Conservation (phyloP, 441 rosid genomes). For the Syzygium syzygioides region DNA sequence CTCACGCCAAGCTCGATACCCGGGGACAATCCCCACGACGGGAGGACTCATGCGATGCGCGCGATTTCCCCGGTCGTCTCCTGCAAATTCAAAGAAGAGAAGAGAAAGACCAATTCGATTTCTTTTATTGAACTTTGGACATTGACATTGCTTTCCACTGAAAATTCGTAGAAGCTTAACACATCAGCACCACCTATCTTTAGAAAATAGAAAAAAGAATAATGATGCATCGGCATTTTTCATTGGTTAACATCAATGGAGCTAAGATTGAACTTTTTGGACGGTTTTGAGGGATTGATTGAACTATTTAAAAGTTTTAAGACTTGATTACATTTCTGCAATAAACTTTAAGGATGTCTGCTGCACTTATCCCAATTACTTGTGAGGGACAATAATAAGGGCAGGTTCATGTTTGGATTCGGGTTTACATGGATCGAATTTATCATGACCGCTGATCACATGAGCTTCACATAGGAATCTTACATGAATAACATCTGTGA, state of each 20-base stretch:
- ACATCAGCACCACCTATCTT: background rate
- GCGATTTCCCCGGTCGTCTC: too few species aligned
- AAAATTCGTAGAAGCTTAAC: background rate
- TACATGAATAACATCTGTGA: fast-evolving
- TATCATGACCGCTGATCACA: fast-evolving
- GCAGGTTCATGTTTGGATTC: background rate
- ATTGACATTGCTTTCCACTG: background rate
- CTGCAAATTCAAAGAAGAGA: background rate
- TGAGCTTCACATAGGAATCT: fast-evolving
- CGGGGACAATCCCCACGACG: too few species aligned
- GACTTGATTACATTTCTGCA: fast-evolving
- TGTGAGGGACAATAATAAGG: too few species aligned
- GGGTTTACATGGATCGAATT: background rate
- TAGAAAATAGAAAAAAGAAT: background rate
- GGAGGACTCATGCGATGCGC: too few species aligned
- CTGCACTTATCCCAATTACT: background rate
- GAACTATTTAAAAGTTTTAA: fast-evolving
- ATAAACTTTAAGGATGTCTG: fast-evolving
- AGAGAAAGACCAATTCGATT: background rate
- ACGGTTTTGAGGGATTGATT: fast-evolving
- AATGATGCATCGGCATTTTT: background rate
- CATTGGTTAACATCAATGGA: background rate
- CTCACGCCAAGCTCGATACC: too few species aligned
- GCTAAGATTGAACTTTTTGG: background rate
- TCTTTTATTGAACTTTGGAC: background rate